These are phyloP conservation scores for Zymoseptoria pseudotritici DNA, from an alignment of 2,329 filamentous ascomycete species.

Conservation along the genomic window DNA sequence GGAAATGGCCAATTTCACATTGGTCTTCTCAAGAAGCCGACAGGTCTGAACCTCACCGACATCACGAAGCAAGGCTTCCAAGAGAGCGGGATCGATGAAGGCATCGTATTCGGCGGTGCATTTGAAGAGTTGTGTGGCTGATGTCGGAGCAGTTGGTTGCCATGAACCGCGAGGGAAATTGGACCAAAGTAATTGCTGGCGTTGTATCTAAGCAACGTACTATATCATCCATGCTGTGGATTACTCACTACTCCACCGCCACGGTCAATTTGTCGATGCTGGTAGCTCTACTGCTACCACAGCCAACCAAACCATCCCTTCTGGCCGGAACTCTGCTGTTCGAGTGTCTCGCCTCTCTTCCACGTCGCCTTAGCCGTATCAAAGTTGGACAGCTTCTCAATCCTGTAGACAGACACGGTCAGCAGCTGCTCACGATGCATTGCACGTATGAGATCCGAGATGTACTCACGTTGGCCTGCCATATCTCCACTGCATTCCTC, in stretches of 20 bases:
- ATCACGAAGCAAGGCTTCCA: slow-evolving; percentile 45
- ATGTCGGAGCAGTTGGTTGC: neutral
- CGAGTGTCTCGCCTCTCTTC: slow-evolving; percentile 8
- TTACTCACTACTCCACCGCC: too few species aligned
- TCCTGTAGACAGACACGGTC: neutral
- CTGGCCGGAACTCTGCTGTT: slow-evolving; percentile 4
- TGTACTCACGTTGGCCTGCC: neutral
- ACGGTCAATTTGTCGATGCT: neutral
- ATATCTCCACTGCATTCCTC: slow-evolving; percentile 2
- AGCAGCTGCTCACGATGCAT: neutral
- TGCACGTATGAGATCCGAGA: neutral
- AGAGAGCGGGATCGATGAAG: slow-evolving; percentile 44
- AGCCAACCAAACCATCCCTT: slow-evolving; percentile 4
- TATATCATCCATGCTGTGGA: too few species aligned
- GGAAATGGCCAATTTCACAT: slow-evolving; percentile 57
- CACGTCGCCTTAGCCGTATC: slow-evolving; percentile 7
- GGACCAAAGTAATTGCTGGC: neutral
- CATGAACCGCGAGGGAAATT: neutral
- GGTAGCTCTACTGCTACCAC: neutral
- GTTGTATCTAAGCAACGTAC: neutral
- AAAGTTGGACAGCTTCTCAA: slow-evolving; percentile 5
- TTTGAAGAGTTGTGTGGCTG: slow-evolving; percentile 40
- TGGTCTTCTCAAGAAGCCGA: slow-evolving; percentile 55
- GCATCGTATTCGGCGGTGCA: slow-evolving; percentile 46
- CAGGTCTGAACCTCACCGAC: slow-evolving; percentile 33